Percentiles rank a stretch among this genome's conserved stretches.
These are phyloP conservation scores for Yamadazyma kitorensis DNA, from an alignment of 805 yeast species.

Conservation along the genomic window DNA sequence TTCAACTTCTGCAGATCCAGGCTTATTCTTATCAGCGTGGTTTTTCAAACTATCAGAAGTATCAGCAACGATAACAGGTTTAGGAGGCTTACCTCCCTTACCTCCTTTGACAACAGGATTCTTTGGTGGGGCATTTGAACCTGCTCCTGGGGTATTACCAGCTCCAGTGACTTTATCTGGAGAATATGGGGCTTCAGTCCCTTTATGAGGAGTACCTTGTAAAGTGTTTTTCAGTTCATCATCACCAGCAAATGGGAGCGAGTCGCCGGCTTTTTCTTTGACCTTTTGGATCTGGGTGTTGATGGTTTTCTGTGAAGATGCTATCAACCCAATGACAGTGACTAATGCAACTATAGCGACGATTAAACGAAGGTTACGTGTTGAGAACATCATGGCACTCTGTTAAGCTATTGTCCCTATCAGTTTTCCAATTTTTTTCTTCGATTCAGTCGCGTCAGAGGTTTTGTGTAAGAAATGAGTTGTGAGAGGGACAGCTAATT, in stretches of 20 bases:
- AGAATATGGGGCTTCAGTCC: conserved; percentile 35
- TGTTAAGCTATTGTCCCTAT: too few relatives aligned
- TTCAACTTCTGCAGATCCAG: conserved; percentile 5
- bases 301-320: conserved; percentile 41
- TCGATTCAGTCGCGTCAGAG: neutral
- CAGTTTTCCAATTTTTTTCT: conserved; percentile 4
- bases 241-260: conserved; percentile 17
- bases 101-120: neutral
- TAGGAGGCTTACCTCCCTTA: conserved; percentile 12
- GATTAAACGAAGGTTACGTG: conserved; percentile 51
- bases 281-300: conserved; percentile 30
- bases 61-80: conserved; percentile 24
- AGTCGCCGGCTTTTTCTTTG: conserved; percentile 22
- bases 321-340: conserved; percentile 48
- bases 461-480: too few relatives aligned
- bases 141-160: conserved; percentile 8
- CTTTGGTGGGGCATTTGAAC: conserved; percentile 2
- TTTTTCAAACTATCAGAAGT: conserved; percentile 18
- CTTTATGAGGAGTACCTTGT: conserved; percentile 34
- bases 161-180: conserved; percentile 12
- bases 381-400: conserved; percentile 31
- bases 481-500: too few relatives aligned
- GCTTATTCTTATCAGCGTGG: conserved; percentile 12
- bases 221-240: conserved; percentile 25
- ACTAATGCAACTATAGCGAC: conserved; percentile 51